phyloP scores from a whole-genome alignment of 2,329 filamentous ascomycete species.

The Pseudocercospora crystallina region DNA sequence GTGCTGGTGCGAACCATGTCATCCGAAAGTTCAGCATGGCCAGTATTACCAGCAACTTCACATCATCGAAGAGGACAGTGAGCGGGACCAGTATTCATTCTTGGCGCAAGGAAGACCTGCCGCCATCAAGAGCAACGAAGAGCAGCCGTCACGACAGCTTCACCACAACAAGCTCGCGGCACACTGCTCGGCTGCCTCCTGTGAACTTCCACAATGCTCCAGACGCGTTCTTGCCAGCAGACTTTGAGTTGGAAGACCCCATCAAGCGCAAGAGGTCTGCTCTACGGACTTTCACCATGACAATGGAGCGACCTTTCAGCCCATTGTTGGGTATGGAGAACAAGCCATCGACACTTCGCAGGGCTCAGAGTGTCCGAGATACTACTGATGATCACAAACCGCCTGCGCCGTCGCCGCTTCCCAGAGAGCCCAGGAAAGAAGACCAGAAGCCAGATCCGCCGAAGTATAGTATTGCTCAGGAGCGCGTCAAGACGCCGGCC shows the following conservation, averaged over 20 bases:
- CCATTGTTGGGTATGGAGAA: constrained; percentile 28
- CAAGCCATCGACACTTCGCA: constrained; percentile 25
- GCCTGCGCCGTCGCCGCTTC: constrained; percentile 4
- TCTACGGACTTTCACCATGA: constrained; percentile 33
- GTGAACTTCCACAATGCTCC: constrained; percentile 52
- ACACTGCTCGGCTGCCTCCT: constrained; percentile 16
- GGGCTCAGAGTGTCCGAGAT: constrained; percentile 34
- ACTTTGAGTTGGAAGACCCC: constrained; percentile 44
- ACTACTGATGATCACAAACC: constrained; percentile 7
- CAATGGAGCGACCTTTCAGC: constrained; percentile 37
- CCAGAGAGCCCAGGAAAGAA: constrained; percentile 1
- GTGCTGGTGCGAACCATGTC: constrained; percentile 77
- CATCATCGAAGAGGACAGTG: constrained; percentile 68
- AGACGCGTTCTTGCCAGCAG: constrained; percentile 48
- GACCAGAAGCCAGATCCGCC: constrained; percentile 8
- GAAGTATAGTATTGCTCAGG: constrained; percentile 26
- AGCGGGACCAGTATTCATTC: constrained; percentile 50
- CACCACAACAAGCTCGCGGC: constrained; percentile 10
- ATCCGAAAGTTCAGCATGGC: constrained; percentile 86
- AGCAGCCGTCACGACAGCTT: constrained; percentile 14
- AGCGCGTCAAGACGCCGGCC: constrained; percentile 20
- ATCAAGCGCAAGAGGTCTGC: constrained; percentile 27
- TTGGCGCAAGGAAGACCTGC: constrained; percentile 32
- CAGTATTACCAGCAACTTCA: constrained; percentile 74
- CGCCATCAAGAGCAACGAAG: constrained; percentile 14